Evolutionary conservation across 371 early-diverging fungal species (phyloP), one percentile per base, ranked within the genome.

Genomic region (Rhizopus delemar): DNA sequence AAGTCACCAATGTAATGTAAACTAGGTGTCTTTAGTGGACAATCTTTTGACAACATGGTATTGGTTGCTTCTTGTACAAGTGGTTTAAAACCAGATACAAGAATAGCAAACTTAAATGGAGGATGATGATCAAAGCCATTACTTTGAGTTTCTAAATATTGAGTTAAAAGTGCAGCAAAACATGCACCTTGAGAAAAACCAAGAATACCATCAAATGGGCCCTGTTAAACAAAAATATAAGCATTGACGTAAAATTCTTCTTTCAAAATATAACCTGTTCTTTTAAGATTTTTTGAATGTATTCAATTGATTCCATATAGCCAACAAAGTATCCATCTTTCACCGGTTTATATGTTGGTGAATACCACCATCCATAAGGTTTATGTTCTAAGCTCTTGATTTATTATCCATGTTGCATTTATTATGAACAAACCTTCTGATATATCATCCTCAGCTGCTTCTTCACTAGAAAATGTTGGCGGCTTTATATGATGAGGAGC

Each of bases 101-200:
- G 65, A 51, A 85, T 78, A 5, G 81, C 65, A 62, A 86, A 88
- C 51, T 65, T 68, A 43, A 83, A 75, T 1, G 78, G 80, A 2
- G 69, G 62, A 54, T 76, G 62, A 54, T 76, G 74, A 5, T 53
- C 51, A 57, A 73, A 60, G 22, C 3, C 31, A 22, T 31, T 38
- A 28, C 5, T 53, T 41, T 57, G 46, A 22, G 61, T 46, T 46
- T 69, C 67, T 28, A 86, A 46, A 41, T 82, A 60, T 12, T 77
- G 52, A 31, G 74, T 72, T 13, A 87, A 49, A 28, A 86, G 53
- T 4, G 86, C 80, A 9, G 87, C 83, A 77, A 86, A 75, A 0
- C 83, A 72, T 0, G 83, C 85, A 16, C 72, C 88, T 65, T 88
- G 89, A 5, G 85, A 85, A 59, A 88, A 88, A 1, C 89, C 89